These are phyloP conservation scores for Pestalotiopsis sp. DNA, from an alignment of 2,329 filamentous ascomycete species.

Conservation along the genomic window DNA sequence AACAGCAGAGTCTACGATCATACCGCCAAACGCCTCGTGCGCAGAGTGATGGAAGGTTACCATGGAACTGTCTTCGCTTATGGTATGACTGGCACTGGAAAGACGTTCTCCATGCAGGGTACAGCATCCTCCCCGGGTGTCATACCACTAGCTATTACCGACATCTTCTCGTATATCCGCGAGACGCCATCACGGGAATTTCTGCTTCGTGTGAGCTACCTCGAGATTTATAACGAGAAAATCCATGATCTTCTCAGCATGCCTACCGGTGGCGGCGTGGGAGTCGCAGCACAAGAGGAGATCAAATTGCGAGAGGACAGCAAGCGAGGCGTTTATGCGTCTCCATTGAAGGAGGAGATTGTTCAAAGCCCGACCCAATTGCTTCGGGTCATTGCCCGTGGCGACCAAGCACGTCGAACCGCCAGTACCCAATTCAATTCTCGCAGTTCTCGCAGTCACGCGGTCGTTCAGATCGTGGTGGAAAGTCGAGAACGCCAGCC, in stretches of 20 bases:
- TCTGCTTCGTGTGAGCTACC: conserved; percentile 90
- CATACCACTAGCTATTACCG: conserved; percentile 94
- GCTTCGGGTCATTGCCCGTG: conserved; percentile 89
- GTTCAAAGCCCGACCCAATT: conserved; percentile 97
- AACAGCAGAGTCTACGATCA: conserved; percentile 95
- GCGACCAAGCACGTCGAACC: conserved; percentile 86
- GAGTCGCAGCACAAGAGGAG: conserved; percentile 72
- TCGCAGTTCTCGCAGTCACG: conserved; percentile 94
- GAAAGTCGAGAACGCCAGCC: conserved; percentile 89
- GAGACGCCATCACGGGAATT: conserved; percentile 96
- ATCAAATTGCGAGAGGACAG: conserved; percentile 97
- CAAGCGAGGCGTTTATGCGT: conserved; percentile 95
- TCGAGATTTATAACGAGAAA: conserved; percentile 98
- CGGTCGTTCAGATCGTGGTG: conserved; percentile 97
- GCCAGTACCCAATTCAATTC: conserved; percentile 97
- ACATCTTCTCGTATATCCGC: conserved; percentile 98
- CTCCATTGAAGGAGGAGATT: conserved; percentile 95
- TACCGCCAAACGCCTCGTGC: conserved; percentile 88
- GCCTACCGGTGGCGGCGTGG: conserved; percentile 59
- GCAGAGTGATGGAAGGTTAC: conserved; percentile 98
- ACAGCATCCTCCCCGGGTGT: conserved; percentile 94
- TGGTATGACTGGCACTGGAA: conserved; percentile 98
- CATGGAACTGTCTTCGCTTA: conserved; percentile 98
- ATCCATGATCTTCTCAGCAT: conserved; percentile 92
- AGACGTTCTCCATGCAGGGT: conserved; percentile 99